phyloP scores from a whole-genome alignment of 129 eudicot genomes.

The Solidago caesia region DNA sequence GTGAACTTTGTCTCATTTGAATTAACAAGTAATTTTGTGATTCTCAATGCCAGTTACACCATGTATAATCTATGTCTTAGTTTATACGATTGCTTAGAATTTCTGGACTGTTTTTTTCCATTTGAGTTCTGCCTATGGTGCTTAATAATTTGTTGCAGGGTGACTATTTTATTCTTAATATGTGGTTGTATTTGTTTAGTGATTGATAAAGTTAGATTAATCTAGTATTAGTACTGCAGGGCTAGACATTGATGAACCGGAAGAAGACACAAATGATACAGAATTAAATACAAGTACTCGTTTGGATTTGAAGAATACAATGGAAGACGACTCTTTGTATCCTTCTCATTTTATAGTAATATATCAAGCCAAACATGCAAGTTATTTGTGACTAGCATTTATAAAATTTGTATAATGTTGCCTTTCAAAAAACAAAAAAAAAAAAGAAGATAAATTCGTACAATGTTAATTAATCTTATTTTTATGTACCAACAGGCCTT shows the following conservation, averaged over 20 bases:
- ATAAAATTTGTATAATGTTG: not conserved
- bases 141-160: not conserved
- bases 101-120: too few species aligned
- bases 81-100: not conserved
- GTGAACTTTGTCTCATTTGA: too few species aligned
- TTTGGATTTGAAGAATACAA: constrained; percentile 33
- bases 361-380: not conserved
- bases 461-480: too few species aligned
- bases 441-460: too few species aligned
- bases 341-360: constrained; percentile 30
- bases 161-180: not conserved
- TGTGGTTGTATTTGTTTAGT: not conserved
- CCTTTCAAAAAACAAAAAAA: not conserved
- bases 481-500: too few species aligned
- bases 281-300: constrained; percentile 23
- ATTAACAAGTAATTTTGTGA: not conserved
- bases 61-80: not conserved
- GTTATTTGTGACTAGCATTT: not conserved
- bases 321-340: constrained; percentile 77
- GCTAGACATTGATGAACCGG: constrained; percentile 40
- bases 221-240: constrained; percentile 20
- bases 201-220: not conserved
- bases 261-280: constrained; percentile 25
- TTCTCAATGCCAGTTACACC: not conserved
- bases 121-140: not conserved